Conservation (phyloP, 495 filamentous ascomycete genomes). For the Xylaria venustula region DNA sequence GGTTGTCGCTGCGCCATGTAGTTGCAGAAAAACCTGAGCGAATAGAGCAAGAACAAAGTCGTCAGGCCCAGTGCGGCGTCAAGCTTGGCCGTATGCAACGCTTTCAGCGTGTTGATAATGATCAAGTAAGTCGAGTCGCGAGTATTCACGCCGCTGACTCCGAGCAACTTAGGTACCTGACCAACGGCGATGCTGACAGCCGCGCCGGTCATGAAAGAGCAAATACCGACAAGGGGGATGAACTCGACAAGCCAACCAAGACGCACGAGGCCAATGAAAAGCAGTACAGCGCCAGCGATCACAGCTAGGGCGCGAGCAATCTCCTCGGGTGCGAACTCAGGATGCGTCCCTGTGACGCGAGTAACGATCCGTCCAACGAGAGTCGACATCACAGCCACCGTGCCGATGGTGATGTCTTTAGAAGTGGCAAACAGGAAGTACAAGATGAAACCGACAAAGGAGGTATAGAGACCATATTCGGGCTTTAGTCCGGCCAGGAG, state of each 20-base stretch:
- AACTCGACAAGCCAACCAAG: slow-evolving; percentile 54
- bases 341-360: slow-evolving; percentile 48
- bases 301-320: slow-evolving; percentile 48
- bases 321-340: slow-evolving; percentile 30
- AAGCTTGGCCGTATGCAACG: slow-evolving; percentile 41
- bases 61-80: slow-evolving; percentile 55
- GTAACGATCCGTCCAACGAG: slow-evolving; percentile 75
- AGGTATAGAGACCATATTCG: slow-evolving; percentile 65
- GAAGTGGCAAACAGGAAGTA: slow-evolving; percentile 70
- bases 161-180: slow-evolving; percentile 49
- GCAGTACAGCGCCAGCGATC: slow-evolving; percentile 45
- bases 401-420: slow-evolving; percentile 69
- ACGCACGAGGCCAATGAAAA: slow-evolving; percentile 48
- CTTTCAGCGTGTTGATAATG: slow-evolving; percentile 53
- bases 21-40: slow-evolving; percentile 44
- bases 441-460: slow-evolving; percentile 63
- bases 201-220: slow-evolving; percentile 55
- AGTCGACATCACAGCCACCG: slow-evolving; percentile 93
- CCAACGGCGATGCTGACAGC: slow-evolving; percentile 52
- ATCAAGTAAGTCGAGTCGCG: slow-evolving; percentile 49
- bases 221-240: slow-evolving; percentile 51
- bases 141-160: slow-evolving; percentile 47
- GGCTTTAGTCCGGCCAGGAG: slow-evolving; percentile 54
- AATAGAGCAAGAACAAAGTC: slow-evolving; percentile 49
- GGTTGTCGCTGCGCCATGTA: slow-evolving; percentile 43